Conservation (phyloP, 2,329 filamentous ascomycete species). For the Diaporthe vaccinii region DNA sequence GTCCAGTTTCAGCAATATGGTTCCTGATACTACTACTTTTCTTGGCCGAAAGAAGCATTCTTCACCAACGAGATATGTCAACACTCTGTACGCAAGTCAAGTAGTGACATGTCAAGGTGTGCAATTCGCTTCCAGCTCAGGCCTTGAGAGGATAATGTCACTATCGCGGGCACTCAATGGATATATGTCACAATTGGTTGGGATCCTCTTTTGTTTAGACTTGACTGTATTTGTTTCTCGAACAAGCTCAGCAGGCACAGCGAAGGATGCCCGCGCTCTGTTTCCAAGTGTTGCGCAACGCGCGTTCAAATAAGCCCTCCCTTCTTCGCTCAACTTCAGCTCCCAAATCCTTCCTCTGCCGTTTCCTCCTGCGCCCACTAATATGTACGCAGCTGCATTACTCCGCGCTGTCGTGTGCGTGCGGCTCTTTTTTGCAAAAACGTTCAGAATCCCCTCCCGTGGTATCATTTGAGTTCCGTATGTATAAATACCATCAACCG, state of each 20-base stretch:
- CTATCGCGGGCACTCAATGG: not conserved
- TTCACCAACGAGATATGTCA: not conserved
- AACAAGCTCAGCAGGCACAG: conserved; percentile 3
- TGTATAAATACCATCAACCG: conserved; percentile 20
- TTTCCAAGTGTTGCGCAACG: conserved; percentile 22
- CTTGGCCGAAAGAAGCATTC: not conserved
- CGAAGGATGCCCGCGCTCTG: not conserved
- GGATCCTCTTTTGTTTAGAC: not conserved
- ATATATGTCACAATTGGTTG: not conserved
- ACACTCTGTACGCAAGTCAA: not conserved
- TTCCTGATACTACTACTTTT: not conserved
- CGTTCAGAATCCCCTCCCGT: conserved; percentile 29
- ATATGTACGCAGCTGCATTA: not conserved
- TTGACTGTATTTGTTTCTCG: conserved; percentile 1
- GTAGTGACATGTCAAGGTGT: not conserved
- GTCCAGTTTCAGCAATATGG: not conserved
- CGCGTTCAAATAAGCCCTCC: not conserved
- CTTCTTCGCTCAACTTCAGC: not conserved
- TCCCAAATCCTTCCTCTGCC: not conserved
- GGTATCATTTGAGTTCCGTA: conserved; percentile 36
- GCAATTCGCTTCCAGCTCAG: not conserved
- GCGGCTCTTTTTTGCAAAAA: not conserved
- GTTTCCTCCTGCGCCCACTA: not conserved
- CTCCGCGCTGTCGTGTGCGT: conserved; percentile 8
- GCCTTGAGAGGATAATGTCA: no score